These are phyloP conservation scores for Saccharomycopsis crataegensis DNA, from an alignment of 1,139 yeast species.

Conservation along the genomic window DNA sequence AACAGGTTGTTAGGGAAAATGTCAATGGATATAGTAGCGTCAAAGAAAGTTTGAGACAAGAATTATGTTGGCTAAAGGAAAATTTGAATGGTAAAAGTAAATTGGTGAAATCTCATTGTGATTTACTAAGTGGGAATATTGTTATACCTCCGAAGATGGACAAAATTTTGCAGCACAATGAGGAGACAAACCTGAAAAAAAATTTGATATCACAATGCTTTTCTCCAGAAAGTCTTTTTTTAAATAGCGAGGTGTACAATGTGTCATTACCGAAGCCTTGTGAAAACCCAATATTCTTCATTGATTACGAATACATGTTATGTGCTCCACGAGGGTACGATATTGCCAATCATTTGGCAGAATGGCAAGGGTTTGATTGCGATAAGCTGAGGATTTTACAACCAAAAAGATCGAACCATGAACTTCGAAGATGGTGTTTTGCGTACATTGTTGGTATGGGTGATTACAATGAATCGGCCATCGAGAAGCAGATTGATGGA, in stretches of 20 bases:
- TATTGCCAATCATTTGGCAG: slow-evolving; percentile 79
- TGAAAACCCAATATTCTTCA: slow-evolving; percentile 51
- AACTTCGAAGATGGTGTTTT: slow-evolving; percentile 47
- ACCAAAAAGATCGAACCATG: slow-evolving; percentile 38
- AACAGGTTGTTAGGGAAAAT: neutral
- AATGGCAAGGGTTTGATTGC: slow-evolving; percentile 83
- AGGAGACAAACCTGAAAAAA: neutral
- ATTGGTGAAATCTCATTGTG: slow-evolving; percentile 62
- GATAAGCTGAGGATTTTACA: slow-evolving; percentile 52
- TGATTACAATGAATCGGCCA: neutral
- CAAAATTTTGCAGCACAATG: neutral
- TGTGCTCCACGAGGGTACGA: slow-evolving; percentile 80
- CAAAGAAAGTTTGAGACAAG: slow-evolving; percentile 36
- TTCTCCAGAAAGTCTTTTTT: neutral
- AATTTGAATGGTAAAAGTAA: slow-evolving; percentile 42
- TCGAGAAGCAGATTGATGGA: slow-evolving; percentile 25
- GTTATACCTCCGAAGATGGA: slow-evolving; percentile 39
- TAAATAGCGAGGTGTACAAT: neutral
- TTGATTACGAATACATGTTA: slow-evolving; percentile 76
- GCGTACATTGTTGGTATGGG: slow-evolving; percentile 36
- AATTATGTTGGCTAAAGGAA: slow-evolving; percentile 47
- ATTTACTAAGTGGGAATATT: slow-evolving; percentile 64
- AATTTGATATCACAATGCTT: neutral
- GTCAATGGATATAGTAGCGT: neutral
- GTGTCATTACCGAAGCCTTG: slow-evolving; percentile 19